These are phyloP conservation scores for Pichia sp. DNA, from an alignment of 1,139 yeast genomes.

Conservation along the genomic window DNA sequence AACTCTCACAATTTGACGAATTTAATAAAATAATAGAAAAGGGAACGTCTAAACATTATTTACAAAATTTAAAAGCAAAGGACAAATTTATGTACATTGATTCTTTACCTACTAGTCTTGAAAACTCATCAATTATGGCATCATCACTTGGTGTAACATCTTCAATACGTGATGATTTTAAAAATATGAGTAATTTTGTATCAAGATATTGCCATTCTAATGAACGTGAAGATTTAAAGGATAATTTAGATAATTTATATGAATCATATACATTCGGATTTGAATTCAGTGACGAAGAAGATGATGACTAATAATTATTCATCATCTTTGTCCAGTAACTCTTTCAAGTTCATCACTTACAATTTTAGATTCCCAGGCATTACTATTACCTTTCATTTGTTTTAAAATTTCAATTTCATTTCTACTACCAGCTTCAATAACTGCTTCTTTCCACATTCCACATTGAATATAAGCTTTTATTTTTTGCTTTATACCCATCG, in stretches of 20 bases:
- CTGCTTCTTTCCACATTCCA: constrained; percentile 51
- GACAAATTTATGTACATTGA: constrained; percentile 25
- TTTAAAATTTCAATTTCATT: constrained; percentile 45
- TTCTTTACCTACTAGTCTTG: constrained; percentile 28
- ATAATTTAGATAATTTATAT: constrained; percentile 44
- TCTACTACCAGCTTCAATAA: constrained; percentile 51
- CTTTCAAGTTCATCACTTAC: constrained; percentile 29
- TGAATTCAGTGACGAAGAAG: constrained; percentile 26
- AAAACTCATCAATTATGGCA: constrained; percentile 2
- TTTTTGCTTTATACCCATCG: constrained; percentile 35
- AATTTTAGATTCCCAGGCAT: constrained; percentile 29
- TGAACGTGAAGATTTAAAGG: constrained; percentile 60
- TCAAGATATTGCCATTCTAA: constrained; percentile 45
- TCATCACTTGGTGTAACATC: constrained; percentile 41
- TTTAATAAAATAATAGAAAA: background rate
- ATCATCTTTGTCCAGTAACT: constrained; percentile 21
- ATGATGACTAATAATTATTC: constrained; percentile 2
- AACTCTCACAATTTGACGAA: background rate
- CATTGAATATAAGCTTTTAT: constrained; percentile 47
- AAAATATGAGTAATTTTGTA: constrained; percentile 43
- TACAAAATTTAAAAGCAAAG: background rate
- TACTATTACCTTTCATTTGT: constrained; percentile 30
- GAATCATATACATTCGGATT: constrained; percentile 55
- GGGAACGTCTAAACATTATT: constrained; percentile 5
- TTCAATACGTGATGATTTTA: constrained; percentile 39